Conservation (phyloP, 2,329 filamentous ascomycete species). For the Ceratocystis colombiana region DNA sequence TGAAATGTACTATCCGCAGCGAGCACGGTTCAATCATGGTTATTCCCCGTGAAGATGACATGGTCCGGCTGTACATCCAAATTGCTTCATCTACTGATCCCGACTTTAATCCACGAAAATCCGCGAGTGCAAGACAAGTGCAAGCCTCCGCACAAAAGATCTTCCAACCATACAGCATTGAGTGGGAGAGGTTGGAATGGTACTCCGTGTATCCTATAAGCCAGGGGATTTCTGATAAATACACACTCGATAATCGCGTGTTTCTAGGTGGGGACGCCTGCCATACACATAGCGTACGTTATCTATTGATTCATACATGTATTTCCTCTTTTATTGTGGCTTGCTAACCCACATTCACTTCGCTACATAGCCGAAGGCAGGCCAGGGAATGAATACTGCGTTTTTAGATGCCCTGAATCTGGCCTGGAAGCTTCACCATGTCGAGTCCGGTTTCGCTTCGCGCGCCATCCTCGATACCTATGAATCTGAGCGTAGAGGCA, state of each 20-base stretch:
- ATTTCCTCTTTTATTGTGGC: slow-evolving; percentile 29
- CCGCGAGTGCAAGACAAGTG: slow-evolving; percentile 53
- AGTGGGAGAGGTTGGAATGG: slow-evolving; percentile 60
- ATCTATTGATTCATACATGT: not conserved
- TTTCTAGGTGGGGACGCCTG: slow-evolving; percentile 71
- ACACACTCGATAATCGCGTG: slow-evolving; percentile 57
- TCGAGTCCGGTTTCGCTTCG: slow-evolving; percentile 70
- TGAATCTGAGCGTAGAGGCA: slow-evolving; percentile 71
- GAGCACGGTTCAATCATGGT: slow-evolving; percentile 67
- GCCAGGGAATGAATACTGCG: slow-evolving; percentile 71
- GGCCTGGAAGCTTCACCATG: slow-evolving; percentile 91
- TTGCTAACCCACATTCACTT: slow-evolving; percentile 29
- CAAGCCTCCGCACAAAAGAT: slow-evolving; percentile 56
- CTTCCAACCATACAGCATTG: slow-evolving; percentile 54
- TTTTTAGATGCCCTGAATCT: slow-evolving; percentile 78
- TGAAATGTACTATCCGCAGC: slow-evolving; percentile 69
- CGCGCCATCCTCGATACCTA: slow-evolving; percentile 72
- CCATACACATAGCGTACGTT: slow-evolving; percentile 61
- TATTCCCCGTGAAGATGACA: slow-evolving; percentile 56
- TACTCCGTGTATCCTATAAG: slow-evolving; percentile 69
- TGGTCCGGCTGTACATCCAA: slow-evolving; percentile 60
- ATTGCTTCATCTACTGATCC: slow-evolving; percentile 51
- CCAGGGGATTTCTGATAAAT: slow-evolving; percentile 59
- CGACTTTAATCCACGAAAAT: slow-evolving; percentile 52
- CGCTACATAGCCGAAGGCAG: slow-evolving; percentile 54